phyloP scores from a whole-genome alignment of 106 monocot species.

The Allium fistulosum region DNA sequence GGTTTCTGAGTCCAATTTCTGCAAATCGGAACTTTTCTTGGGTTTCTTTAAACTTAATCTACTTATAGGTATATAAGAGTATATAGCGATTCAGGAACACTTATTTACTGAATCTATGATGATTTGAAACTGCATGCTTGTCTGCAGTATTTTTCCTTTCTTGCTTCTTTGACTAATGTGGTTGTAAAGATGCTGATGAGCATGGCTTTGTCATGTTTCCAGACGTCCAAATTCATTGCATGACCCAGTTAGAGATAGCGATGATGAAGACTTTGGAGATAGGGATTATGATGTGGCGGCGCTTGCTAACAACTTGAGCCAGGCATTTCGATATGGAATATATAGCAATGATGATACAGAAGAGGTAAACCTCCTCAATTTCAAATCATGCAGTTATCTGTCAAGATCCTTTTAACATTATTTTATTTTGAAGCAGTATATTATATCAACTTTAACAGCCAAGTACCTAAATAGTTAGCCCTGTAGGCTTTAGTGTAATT shows the following conservation, averaged over 20 bases:
- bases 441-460: no score
- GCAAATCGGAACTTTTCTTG: no score
- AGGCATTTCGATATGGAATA: conserved; percentile 56
- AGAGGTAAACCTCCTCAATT: conserved; percentile 27
- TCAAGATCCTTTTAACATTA: no score
- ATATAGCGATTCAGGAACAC: no score
- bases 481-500: no score
- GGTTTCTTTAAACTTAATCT: no score
- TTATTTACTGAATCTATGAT: no score
- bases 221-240: conserved; percentile 24
- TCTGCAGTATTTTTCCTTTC: not conserved
- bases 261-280: conserved; percentile 77
- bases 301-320: conserved; percentile 63
- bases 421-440: no score
- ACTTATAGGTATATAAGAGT: no score
- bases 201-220: not conserved
- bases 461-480: no score
- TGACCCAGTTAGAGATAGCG: conserved; percentile 44
- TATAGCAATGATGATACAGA: conserved; percentile 48
- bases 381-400: conserved; percentile 7
- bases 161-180: not conserved
- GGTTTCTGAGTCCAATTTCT: no score
- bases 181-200: no score
- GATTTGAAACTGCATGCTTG: not conserved
- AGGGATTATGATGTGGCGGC: conserved; percentile 84